Evolutionary conservation across 2,329 filamentous ascomycete species (phyloP).

Genomic region (Lithohypha guttulata): DNA sequence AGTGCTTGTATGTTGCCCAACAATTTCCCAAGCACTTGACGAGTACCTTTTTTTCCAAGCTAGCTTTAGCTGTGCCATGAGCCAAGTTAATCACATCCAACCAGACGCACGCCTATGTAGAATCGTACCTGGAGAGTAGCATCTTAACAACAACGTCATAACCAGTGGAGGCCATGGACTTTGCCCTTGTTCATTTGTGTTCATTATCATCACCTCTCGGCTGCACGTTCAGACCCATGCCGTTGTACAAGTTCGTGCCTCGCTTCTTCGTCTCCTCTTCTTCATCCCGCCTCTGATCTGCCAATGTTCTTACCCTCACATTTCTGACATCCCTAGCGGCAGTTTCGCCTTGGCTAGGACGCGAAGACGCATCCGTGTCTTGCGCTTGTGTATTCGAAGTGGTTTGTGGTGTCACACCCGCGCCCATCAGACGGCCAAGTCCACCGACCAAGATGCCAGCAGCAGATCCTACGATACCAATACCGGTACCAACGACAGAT

Average conservation of each 20-base stretch:
- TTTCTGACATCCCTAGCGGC: conserved; percentile 12
- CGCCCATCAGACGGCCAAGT: conserved; percentile 27
- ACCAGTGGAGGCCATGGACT: too few relatives aligned
- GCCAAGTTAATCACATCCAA: too few relatives aligned
- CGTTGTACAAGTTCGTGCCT: conserved; percentile 69
- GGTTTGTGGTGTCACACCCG: conserved; percentile 5
- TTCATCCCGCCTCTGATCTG: conserved; percentile 39
- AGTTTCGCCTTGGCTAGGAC: not conserved
- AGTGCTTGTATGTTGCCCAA: too few relatives aligned
- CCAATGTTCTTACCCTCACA: conserved; percentile 42
- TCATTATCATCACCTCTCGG: conserved; percentile 49
- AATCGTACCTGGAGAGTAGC: too few relatives aligned
- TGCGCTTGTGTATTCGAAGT: not conserved
- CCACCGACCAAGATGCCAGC: conserved; percentile 33
- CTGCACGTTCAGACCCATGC: conserved; percentile 70
- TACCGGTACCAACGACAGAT: conserved; percentile 29
- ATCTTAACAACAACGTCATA: too few relatives aligned
- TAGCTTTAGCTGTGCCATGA: too few relatives aligned
- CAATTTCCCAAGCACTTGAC: too few relatives aligned
- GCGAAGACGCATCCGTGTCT: not conserved
- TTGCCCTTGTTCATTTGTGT: too few relatives aligned
- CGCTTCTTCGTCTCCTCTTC: conserved; percentile 37
- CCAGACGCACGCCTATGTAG: too few relatives aligned
- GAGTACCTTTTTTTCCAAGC: too few relatives aligned
- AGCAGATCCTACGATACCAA: conserved; percentile 25